Percentiles rank a stretch among this genome's conserved stretches.
phyloP scores from a whole-genome alignment of 345 rosid genomes.

The Populus simonii region DNA sequence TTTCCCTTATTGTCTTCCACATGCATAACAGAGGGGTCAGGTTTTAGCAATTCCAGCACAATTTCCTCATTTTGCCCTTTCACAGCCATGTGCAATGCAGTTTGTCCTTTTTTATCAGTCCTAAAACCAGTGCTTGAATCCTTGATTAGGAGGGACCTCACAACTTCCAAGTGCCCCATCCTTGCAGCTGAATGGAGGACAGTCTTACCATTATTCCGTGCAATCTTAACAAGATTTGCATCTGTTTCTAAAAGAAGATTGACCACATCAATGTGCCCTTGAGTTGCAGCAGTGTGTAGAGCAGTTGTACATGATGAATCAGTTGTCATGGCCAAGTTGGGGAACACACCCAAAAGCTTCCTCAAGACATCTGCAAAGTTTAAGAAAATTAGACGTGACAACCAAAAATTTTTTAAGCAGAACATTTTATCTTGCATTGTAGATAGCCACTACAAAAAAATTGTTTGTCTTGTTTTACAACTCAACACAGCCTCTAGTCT shows the following conservation, averaged over 20 bases:
- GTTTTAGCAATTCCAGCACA: constrained; percentile 74
- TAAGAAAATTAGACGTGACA: background rate
- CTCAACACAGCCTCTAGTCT: background rate
- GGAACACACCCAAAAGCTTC: constrained; percentile 63
- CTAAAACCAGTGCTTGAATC: constrained; percentile 82
- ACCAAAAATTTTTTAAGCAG: background rate
- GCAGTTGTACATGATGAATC: constrained; percentile 88
- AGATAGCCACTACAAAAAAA: background rate
- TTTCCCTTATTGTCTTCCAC: constrained; percentile 91
- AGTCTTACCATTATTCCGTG: constrained; percentile 91
- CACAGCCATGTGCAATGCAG: constrained; percentile 97
- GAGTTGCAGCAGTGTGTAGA: constrained; percentile 93
- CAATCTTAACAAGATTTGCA: constrained; percentile 77
- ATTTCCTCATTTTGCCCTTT: constrained; percentile 89
- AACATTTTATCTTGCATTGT: background rate
- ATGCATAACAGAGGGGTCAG: constrained; percentile 59
- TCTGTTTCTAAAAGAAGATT: constrained; percentile 91
- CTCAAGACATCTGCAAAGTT: constrained; percentile 74
- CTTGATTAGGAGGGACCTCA: constrained; percentile 65
- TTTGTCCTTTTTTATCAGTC: constrained; percentile 87
- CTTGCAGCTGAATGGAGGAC: constrained; percentile 96
- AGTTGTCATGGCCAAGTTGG: constrained; percentile 92
- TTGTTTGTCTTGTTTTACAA: background rate
- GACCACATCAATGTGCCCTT: constrained; percentile 84
- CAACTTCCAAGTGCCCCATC: constrained; percentile 93